These are phyloP conservation scores for Hippophae rhamnoides DNA, from an alignment of 306 rosid genomes.

Conservation along the genomic window DNA sequence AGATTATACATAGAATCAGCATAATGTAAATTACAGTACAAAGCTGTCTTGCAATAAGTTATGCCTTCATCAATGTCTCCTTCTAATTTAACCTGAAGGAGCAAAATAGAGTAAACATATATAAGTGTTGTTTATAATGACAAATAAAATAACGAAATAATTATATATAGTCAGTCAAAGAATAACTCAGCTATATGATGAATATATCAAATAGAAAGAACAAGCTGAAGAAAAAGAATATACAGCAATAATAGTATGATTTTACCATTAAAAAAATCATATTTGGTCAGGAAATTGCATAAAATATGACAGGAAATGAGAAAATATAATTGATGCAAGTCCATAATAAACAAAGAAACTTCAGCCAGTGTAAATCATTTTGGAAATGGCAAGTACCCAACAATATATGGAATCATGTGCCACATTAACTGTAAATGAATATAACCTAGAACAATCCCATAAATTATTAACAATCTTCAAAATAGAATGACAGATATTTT, in stretches of 20 bases:
- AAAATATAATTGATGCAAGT: neutral
- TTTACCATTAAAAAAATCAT: neutral
- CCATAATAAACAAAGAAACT: neutral
- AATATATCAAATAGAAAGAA: neutral
- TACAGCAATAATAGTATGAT: neutral
- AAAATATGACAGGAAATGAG: neutral
- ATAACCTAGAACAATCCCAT: no score
- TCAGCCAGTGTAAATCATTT: neutral
- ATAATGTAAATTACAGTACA: slow-evolving; percentile 92
- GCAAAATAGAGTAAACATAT: slow-evolving; percentile 7
- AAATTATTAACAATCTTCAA: no score
- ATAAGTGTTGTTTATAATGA: neutral
- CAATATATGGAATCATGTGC: no score
- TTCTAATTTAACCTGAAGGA: slow-evolving; percentile 76
- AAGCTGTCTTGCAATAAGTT: slow-evolving; percentile 80
- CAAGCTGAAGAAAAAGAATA: no score
- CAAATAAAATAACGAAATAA: neutral
- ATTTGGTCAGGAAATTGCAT: neutral
- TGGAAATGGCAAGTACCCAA: no score
- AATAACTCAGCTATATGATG: neutral
- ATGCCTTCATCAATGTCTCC: slow-evolving; percentile 88
- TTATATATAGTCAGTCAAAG: neutral
- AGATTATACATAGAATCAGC: slow-evolving; percentile 99
- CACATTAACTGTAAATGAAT: no score
- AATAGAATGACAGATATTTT: neutral